Conservation (phyloP, 2,329 filamentous ascomycete species). For the Fusarium humuli region DNA sequence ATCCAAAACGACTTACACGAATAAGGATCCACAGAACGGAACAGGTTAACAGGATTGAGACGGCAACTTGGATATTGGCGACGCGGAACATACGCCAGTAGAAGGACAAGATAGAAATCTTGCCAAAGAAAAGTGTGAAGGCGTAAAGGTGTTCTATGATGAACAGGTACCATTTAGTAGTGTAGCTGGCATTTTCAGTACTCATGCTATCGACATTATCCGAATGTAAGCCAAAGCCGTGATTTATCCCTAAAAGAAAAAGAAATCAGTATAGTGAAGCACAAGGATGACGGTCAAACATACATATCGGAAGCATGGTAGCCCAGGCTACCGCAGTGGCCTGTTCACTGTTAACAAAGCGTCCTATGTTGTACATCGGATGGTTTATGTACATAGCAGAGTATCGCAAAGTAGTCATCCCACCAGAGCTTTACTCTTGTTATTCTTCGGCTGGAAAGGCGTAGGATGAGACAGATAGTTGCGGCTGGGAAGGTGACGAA, state of each 20-base stretch:
- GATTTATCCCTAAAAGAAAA: constrained; percentile 22
- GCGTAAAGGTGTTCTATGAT: constrained; percentile 48
- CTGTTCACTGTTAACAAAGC: constrained; percentile 10
- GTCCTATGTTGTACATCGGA: accelerated
- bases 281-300: accelerated
- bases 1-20: constrained; percentile 26
- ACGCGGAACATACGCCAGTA: constrained; percentile 51
- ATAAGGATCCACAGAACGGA: constrained; percentile 47
- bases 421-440: constrained; percentile 36
- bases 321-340: constrained; percentile 30
- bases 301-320: constrained; percentile 34
- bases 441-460: constrained; percentile 34
- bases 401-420: constrained; percentile 41
- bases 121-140: constrained; percentile 47
- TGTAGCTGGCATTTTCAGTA: constrained; percentile 15
- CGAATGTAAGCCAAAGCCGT: constrained; percentile 37
- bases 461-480: constrained; percentile 31
- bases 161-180: constrained; percentile 36
- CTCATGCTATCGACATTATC: constrained; percentile 20
- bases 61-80: constrained; percentile 41
- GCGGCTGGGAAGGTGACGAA: constrained; percentile 39
- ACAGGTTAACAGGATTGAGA: constrained; percentile 41
- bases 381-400: constrained; percentile 28
- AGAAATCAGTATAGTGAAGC: not conserved
- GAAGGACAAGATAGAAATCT: constrained; percentile 47